Evolutionary conservation across 1,284 basidiomycete genomes (phyloP), one percentile per base, ranked within the genome.

Genomic region (Nidula niveotomentosa): DNA sequence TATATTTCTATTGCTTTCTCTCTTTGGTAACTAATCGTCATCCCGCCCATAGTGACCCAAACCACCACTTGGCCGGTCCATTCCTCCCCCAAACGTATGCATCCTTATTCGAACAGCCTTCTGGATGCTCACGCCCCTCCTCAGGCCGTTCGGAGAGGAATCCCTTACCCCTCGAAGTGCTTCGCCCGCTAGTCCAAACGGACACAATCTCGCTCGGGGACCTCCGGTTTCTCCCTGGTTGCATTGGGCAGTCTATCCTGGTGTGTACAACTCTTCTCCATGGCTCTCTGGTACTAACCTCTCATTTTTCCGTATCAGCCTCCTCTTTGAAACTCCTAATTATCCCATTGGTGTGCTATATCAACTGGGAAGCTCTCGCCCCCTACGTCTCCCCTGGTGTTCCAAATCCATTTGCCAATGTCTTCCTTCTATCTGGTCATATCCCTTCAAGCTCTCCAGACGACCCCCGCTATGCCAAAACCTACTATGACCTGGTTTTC

Each of bases 401-500:
- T 7, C 60, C 75, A 35, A 98, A 98, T 67, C 94, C 93, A 0
- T 91, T 98, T 64, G 72, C 76, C 0, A 78, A 83, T 3, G 68
- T 96, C 46, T 79, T 98, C 58, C 86, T 93, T 65, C 80, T 96
- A 53, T 91, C 92, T 6, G 78, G 95, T 63, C 80, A 70, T 15
- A 62, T 90, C 34, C 76, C 85, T 6, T 76, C 79, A 13, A 85
- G 85, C 0, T 61, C 78, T 4, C 69, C 73, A 6, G 75, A 77
- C 6, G 80, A 85, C 58, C 78, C 81, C 0, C 83, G 83, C 45
- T 97, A 94, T 66, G 78, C 76, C 43, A 97, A 96, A 71, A 84
- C 87, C 15, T 88, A 84, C 63, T 72, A 82, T 62, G 97, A 99
- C 69, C 63, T 97, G 6, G 69, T 81, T 15, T 99, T 99, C 74